Base-by-base conservation (phyloP, 2,329 filamentous ascomycete species). In the Talaromyces sp. region DNA sequence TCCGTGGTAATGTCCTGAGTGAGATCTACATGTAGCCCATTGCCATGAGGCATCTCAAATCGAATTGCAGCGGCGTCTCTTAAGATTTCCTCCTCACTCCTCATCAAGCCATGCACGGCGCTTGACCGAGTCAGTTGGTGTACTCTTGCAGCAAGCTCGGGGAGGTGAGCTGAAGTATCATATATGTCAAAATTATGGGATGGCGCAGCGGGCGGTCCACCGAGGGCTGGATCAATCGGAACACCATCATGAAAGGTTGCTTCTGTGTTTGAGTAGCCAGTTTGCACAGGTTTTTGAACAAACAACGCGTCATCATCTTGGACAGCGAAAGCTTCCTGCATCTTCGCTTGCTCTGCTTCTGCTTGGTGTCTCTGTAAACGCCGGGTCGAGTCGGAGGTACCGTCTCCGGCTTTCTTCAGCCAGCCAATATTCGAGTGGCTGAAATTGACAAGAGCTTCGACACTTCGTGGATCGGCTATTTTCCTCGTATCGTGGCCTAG, bases 381-480 rank as follows among this genome's bases (percentile, higher is more conserved):
- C 17, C 76, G 74, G 7, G 79, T 82, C 54, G 82, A 81, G 50
- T 81, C 72, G 2, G 78, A 76, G 68, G 78, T 75, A 66, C 85
- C 80, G 65, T 82, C 80, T n/a, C 79, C 81, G 33, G 80, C 82
- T 63, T 87, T 87, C 61, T 86, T 85, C 57, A 98, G 80, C 92
- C 93, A 97, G 49, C 85, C 86, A 31, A 96, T 82, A 74, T 99
- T 99, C 62, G 96, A 94, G 47, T 91, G 84, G 31, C 91, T 88
- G 77, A 97, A 97, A 74, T 98, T 93, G 9, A 98, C 92, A 25
- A 98, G 84, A 27, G 88, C 89, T 76, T 98, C 94, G 6, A 97
- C 88, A 72, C 93, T 97, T 67, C 95, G 88, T 61, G 91, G 90
- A 77, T 99, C 95, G 2, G 95, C 94, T 58, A 98, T 89, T 39